A percentile compares a stretch with the other conserved stretches of the same genome.
Evolutionary conservation across 2,329 filamentous ascomycete species (phyloP).

Genomic region (Aspergillus sp.): DNA sequence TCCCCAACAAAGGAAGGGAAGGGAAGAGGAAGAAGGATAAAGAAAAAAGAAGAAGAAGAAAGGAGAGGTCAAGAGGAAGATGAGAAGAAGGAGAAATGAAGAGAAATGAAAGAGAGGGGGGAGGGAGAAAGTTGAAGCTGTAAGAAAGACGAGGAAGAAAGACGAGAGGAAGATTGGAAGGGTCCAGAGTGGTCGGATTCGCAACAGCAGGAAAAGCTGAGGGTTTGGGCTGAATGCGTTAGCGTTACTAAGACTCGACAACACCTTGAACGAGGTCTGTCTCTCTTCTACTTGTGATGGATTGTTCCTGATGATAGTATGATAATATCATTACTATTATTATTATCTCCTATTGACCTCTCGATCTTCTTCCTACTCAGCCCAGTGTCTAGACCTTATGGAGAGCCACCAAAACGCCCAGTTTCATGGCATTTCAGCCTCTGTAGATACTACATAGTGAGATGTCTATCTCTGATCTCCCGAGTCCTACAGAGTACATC

Average conservation of each 20-base stretch:
- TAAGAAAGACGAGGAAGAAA: conserved; percentile 9
- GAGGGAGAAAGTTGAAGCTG: conserved; percentile 13
- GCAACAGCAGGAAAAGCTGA: not conserved
- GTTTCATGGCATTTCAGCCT: too few species aligned
- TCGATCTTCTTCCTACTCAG: too few species aligned
- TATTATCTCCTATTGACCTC: too few species aligned
- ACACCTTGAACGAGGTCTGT: too few species aligned
- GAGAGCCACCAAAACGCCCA: too few species aligned
- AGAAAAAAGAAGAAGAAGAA: conserved; percentile 5
- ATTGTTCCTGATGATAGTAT: too few species aligned
- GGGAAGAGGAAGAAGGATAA: conserved; percentile 10
- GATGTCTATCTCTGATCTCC: too few species aligned
- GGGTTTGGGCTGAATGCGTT: conserved; percentile 3
- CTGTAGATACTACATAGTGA: too few species aligned
- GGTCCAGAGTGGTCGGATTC: conserved; percentile 1
- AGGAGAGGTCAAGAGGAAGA: conserved; percentile 6
- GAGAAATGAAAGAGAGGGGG: conserved; percentile 18
- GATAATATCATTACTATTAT: too few species aligned
- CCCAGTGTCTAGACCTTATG: too few species aligned
- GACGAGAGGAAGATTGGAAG: not conserved
- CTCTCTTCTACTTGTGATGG: too few species aligned
- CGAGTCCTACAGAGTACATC: too few species aligned
- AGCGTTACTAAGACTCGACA: conserved; percentile 2
- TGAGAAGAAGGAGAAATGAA: conserved; percentile 7
- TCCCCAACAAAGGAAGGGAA: conserved; percentile 9